Conservation (phyloP, 768 basidiomycete genomes). For the Suillus placidus region DNA sequence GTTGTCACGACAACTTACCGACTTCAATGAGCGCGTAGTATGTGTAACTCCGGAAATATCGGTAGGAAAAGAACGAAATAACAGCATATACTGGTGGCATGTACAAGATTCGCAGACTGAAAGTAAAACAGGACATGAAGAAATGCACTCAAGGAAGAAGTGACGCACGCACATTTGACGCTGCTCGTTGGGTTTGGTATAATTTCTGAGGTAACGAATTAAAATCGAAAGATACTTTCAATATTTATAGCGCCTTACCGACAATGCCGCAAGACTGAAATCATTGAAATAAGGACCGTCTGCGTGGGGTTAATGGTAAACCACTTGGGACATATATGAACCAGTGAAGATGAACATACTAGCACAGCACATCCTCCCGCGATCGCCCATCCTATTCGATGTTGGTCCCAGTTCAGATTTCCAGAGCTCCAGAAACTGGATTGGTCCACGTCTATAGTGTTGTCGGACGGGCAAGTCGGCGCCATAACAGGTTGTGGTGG, state of each 20-base stretch:
- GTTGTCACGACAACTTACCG: constrained; percentile 36
- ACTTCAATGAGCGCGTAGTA: constrained; percentile 57
- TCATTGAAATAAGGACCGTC: constrained; percentile 62
- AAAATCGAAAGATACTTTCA: background rate
- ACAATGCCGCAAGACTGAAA: constrained; percentile 63
- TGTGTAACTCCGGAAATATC: constrained; percentile 79
- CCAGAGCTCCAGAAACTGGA: constrained; percentile 60
- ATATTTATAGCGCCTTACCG: constrained; percentile 44
- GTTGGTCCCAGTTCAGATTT: constrained; percentile 58
- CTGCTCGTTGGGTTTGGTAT: constrained; percentile 71
- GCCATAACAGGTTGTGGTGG: constrained; percentile 20
- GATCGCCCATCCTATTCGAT: constrained; percentile 75
- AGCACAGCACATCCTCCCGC: constrained; percentile 61
- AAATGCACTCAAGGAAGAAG: background rate
- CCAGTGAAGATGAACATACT: constrained; percentile 42
- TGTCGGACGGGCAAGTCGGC: constrained; percentile 52
- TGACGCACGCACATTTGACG: constrained; percentile 67
- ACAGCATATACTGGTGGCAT: constrained; percentile 84
- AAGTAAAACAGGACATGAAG: background rate
- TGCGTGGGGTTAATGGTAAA: constrained; percentile 24
- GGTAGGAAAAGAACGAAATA: constrained; percentile 85
- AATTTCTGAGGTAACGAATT: constrained; percentile 52
- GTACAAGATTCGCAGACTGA: constrained; percentile 75
- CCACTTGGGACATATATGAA: background rate
- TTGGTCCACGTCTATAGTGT: constrained; percentile 55